Base-by-base conservation (phyloP, 192 early-diverging fungal species). In the Allomyces arbusculus region DNA sequence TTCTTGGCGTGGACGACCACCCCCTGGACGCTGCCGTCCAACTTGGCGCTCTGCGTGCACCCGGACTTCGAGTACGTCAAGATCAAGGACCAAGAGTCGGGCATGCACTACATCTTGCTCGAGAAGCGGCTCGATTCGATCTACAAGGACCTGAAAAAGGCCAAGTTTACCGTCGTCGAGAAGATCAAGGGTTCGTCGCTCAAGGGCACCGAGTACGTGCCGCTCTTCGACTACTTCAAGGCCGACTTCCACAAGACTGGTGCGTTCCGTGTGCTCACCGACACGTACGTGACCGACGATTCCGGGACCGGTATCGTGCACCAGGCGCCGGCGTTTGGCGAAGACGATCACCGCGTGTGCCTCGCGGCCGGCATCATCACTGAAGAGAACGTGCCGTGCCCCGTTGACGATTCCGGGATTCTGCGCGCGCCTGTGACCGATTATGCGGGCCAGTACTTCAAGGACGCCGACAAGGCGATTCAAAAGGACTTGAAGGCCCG, bases 1-100 rank as follows among this genome's bases (percentile, higher is more conserved):
- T 76, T 99, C 69, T 79, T 99, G 61, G 94, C 95, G 2, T 99
- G 93, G 93, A 99, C 95, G 25, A 97, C 95, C 62, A 99, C 95
- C 16, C 95, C 95, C 63, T 99, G 95, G 95, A 99, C 95, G 4
- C 75, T 99, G 67, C 94, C 94, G 43, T 88, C 85, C 75, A 96
- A 97, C 79, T 76, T 95, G 72, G 95, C 89, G 58, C 84, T 99
- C 4, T 91, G 87, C 72, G 89, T 97, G 62, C 79, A 99, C 77
- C 90, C 94, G 24, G 82, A 86, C 9, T 92, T 89, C 76, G 90
- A 95, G 64, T 99, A 97, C 71, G 80, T 94, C 72, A 95, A 99
- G 83, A 95, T 99, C 75, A 76, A 82, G 67, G 89, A 96, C 74
- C 85, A 78, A 24, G 84, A 85, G 69, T 86, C 91, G 8, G 94